Percentiles rank a stretch among this genome's conserved stretches.
Evolutionary conservation across 116 monocot species (phyloP).

Genomic region (Posidonia oceanica): DNA sequence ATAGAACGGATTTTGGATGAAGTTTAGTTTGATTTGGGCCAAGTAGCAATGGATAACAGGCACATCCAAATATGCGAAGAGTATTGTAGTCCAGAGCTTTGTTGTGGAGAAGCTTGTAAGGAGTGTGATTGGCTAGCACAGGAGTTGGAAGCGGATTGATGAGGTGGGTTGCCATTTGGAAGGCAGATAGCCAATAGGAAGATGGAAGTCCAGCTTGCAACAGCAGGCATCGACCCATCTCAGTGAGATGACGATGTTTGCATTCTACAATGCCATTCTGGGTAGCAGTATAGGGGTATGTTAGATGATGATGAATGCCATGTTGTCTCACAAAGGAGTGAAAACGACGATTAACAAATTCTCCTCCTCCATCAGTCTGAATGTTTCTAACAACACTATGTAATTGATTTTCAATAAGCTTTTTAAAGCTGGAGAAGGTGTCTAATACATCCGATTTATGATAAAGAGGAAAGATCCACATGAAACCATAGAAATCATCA

Average conservation of each 20-base stretch:
- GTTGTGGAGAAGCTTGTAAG: neutral
- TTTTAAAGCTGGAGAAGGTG: no score
- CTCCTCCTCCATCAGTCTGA: neutral
- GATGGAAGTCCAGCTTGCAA: neutral
- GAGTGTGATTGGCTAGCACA: neutral
- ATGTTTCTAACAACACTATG: neutral
- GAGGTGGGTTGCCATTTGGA: neutral
- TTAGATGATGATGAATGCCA: neutral
- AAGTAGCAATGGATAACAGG: neutral
- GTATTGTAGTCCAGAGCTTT: neutral
- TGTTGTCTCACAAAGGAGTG: accelerated
- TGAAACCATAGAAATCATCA: neutral
- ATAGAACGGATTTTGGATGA: neutral
- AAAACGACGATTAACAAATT: no score
- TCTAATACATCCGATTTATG: no score
- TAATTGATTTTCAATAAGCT: neutral
- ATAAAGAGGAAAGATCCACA: neutral
- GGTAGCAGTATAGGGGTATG: no score
- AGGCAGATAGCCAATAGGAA: neutral
- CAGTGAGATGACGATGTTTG: neutral
- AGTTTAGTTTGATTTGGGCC: neutral
- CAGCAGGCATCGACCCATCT: neutral
- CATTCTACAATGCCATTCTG: neutral
- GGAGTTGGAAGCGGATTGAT: neutral
- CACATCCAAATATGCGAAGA: no score